Conservation (phyloP, 2,329 filamentous ascomycete species). For the Neopestalotiopsis clavispora region DNA sequence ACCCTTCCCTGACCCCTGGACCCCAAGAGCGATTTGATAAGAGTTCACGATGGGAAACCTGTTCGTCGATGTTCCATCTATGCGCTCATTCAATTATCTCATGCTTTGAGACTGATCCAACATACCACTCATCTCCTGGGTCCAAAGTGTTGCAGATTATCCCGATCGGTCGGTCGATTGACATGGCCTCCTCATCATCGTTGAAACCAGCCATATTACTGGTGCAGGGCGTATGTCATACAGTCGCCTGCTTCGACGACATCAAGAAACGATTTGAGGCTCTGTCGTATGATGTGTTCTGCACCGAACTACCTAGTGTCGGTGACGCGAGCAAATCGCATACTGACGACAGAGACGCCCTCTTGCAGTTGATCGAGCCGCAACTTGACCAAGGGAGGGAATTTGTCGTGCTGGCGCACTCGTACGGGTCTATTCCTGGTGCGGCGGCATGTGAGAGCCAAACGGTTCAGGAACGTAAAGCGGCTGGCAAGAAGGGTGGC, state of each 20-base stretch:
- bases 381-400: not conserved
- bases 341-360: not conserved
- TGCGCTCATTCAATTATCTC: not conserved
- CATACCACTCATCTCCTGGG: not conserved
- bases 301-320: not conserved
- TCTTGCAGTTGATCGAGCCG: not conserved
- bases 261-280: not conserved
- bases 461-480: not conserved
- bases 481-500: not conserved
- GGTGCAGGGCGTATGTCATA: not conserved
- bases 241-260: not conserved
- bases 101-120: not conserved
- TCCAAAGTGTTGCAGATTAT: not conserved
- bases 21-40: too few relatives aligned
- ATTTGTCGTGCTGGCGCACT: not conserved
- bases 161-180: not conserved
- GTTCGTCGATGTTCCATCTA: not conserved
- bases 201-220: slow-evolving; percentile 3
- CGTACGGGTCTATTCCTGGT: not conserved
- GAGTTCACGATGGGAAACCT: too few relatives aligned
- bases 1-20: too few relatives aligned
- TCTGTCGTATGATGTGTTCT: not conserved
- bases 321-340: not conserved
- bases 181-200: not conserved
- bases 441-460: not conserved